These are phyloP conservation scores for Adenanthera pavonina DNA, from an alignment of 306 rosid genomes.

Conservation along the genomic window DNA sequence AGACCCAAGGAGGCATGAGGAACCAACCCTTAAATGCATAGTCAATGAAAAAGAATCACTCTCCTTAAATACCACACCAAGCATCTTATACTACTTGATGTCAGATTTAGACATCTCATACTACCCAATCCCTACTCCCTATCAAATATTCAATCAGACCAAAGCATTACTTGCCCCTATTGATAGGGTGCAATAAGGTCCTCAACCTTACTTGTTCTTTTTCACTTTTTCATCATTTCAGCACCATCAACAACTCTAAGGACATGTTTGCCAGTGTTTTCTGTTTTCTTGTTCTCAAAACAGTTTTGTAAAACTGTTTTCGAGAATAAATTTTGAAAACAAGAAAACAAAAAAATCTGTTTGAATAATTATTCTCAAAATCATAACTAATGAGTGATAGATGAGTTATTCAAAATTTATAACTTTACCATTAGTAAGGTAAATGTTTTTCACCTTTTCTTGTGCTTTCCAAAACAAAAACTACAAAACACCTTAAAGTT, in stretches of 20 bases:
- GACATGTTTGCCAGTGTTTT: too few species aligned
- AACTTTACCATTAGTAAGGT: too few species aligned
- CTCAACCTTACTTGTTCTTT: background rate
- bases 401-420: too few species aligned
- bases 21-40: background rate
- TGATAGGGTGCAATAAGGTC: background rate
- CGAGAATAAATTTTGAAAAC: too few species aligned
- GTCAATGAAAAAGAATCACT: background rate
- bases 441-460: too few species aligned
- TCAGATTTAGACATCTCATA: background rate
- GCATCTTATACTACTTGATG: background rate
- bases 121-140: background rate
- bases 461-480: too few species aligned
- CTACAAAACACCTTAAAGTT: too few species aligned
- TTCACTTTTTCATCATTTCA: background rate
- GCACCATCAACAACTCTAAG: slow-evolving; percentile 6
- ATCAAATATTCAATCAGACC: background rate
- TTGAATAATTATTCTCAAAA: too few species aligned
- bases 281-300: too few species aligned
- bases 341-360: too few species aligned
- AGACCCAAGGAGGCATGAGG: background rate
- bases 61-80: background rate
- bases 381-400: too few species aligned
- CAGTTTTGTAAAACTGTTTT: too few species aligned
- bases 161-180: background rate